Base-by-base conservation (phyloP, 768 basidiomycete genomes). In the Tricholoma sp. region DNA sequence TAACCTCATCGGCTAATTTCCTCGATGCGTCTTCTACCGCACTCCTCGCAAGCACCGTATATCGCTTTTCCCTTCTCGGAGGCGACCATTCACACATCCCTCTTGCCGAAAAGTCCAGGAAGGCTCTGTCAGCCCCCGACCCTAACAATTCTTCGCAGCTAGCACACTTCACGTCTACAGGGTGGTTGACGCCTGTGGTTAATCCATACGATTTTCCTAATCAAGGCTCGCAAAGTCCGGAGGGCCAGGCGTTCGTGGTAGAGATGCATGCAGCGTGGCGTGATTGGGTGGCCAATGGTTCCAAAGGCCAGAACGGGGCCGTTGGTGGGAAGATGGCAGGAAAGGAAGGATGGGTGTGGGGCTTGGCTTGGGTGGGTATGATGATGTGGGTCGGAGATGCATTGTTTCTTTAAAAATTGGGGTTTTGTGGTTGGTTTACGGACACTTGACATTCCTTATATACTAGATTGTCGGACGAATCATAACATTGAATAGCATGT, bases 211-310 rank as follows among this genome's bases (percentile, higher is more conserved):
- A 74, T 1, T 85, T 77, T 63, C 72, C 74, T 0, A 10, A 59
- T 1, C 57, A 80, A 58, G 86, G 88, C 0, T 57, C 69, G 0
- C 19, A 81, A 18, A 89, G 87, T 58, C 81, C 92, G 1, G 93
- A 95, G 68, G 85, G 78, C 0, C 79, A 94, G 72, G 89, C 88
- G 6, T 95, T 95, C 68, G 82, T 89, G 10, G 68, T 94, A 5
- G 77, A 85, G 64, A 76, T 94, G 71, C 77, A 91, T 57, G 80
- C 89, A 0, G 88, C 88, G 4, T 89, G 84, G 77, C 74, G 78
- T 45, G 91, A 92, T 61, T 93, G 91, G 89, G 76, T 79, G 1
- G 73, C 71, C 0, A 77, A 67, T 27, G 86, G 88, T 0, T 71
- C 79, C 3, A 71, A 74, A 24, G 85, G 85, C 6, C 72, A 69